Percentiles rank a stretch among this genome's conserved stretches.
Conservation (phyloP, 805 yeast genomes). For the Tetrapisispora pingtungensis region DNA sequence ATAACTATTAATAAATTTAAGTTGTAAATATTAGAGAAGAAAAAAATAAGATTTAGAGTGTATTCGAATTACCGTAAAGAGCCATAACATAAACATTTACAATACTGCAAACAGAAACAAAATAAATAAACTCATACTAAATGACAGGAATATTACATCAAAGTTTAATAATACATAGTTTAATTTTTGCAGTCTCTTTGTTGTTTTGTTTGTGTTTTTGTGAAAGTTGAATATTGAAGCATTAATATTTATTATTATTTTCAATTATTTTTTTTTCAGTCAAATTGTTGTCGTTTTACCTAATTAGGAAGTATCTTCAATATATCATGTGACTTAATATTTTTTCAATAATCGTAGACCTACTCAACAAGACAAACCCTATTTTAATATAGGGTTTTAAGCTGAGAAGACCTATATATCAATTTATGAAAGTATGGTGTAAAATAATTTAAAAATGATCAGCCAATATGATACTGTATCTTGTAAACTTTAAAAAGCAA, state of each 20-base stretch:
- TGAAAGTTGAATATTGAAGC: conserved; percentile 1
- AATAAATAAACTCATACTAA: background rate
- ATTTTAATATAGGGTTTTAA: background rate
- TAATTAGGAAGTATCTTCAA: conserved; percentile 4
- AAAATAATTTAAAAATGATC: too few relatives aligned
- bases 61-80: conserved; percentile 1
- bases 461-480: too few relatives aligned
- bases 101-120: background rate
- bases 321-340: background rate
- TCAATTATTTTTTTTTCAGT: background rate
- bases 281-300: conserved; percentile 2
- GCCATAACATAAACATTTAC: conserved; percentile 2
- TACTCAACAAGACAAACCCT: background rate
- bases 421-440: too few relatives aligned
- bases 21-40: background rate
- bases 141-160: background rate
- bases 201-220: background rate
- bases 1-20: background rate
- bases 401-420: too few relatives aligned
- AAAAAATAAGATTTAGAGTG: background rate
- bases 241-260: background rate
- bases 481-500: too few relatives aligned
- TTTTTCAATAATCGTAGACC: background rate
- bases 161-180: background rate
- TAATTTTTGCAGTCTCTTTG: background rate